Base-by-base conservation (phyloP, 1,284 basidiomycete genomes). In the Apiotrichum domesticum region DNA sequence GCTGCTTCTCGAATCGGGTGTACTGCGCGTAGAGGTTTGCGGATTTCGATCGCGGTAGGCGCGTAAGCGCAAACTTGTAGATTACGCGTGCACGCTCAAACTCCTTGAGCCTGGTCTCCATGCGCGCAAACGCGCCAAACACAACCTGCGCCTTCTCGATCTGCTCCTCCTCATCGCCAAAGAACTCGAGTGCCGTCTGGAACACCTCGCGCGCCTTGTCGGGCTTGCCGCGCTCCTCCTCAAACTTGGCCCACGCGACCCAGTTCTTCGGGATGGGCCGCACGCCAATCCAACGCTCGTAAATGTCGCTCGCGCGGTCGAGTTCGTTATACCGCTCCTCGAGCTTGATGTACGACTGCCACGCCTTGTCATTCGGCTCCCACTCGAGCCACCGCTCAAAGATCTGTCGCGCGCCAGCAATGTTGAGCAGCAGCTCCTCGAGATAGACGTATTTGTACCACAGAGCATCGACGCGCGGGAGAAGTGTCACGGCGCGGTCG, bases 371-470 rank as follows among this genome's bases (percentile, higher is more conserved):
- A 69, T 98, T 92, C 0, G 96, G 96, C 74, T 98, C 93, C 96
- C 96, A 98, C 63, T 88, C 83, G 92, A 98, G 96, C 95, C 95
- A 98, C 48, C 95, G 83, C 77, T 99, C 96, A 68, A 98, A 98
- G 56, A 98, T 90, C 73, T 98, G 94, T 9, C 95, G 85, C 1
- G 94, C 93, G 35, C 95, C 95, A 1, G 90, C 84, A 40, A 98
- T 85, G 71, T 99, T 98, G 69, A 95, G 89, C 11, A 99, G 83
- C 3, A 99, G 83, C 75, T 99, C 95, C 74, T 99, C 95, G 54
- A 98, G 84, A 78, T 97, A 97, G 54, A 98, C 95, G 63, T 97
- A 98, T 77, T 97, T 97, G 83, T 97, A 97, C 95, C 94, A 97
- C 4, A 95, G 80, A 69, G 67, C 60, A 57, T 99, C 94, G 52